Evolutionary conservation across 2,329 filamentous ascomycete genomes (phyloP), one percentile per base, ranked within the genome.

Genomic region (Chaetomiaceae sp.): DNA sequence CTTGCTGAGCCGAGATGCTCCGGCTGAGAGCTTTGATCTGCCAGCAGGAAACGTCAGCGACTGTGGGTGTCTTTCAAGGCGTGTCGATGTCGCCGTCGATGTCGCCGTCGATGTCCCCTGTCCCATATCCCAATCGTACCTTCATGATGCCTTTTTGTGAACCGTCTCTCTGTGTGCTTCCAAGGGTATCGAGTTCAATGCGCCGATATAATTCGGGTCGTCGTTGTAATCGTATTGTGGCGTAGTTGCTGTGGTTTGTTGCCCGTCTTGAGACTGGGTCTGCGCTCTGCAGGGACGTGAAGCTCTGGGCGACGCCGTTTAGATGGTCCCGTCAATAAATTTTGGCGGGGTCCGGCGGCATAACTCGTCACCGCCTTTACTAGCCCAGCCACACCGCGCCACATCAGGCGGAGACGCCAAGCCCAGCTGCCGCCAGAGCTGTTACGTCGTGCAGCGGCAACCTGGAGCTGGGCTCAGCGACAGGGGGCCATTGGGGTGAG

Each of bases 1-100:
- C 59, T 45, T 65, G 62, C 30, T 65, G 59, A 33, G 63, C 58
- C 55, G 62, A 53, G 31, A 59, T 61, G 44, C 57, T 60, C 45
- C 64, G 62, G 43, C 55, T 65, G 39, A 66, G 63, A 4, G 63
- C 62, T 56, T 66, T 66, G 58, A 66, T 62, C 59, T 66, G 55
- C 50, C 44, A 42, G 23, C 6, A 45, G 25, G 25, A 27, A 3
- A 9, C 23, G 39, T 59, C 46, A 59, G 54, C 44, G 46, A 5
- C 50, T 23, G 10, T 37, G n/a, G n/a, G n/a, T n/a, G n/a, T n/a
- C n/a, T n/a, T n/a, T n/a, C n/a, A n/a, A n/a, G n/a, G n/a, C n/a
- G n/a, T n/a, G n/a, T n/a, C n/a, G n/a, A n/a, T n/a, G n/a, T n/a
- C n/a, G n/a, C n/a, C n/a, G n/a, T n/a, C n/a, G n/a, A 34, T 4